These are phyloP conservation scores for Trichomonas gallinae DNA, from an alignment of 208 protist species.

Conservation along the genomic window DNA sequence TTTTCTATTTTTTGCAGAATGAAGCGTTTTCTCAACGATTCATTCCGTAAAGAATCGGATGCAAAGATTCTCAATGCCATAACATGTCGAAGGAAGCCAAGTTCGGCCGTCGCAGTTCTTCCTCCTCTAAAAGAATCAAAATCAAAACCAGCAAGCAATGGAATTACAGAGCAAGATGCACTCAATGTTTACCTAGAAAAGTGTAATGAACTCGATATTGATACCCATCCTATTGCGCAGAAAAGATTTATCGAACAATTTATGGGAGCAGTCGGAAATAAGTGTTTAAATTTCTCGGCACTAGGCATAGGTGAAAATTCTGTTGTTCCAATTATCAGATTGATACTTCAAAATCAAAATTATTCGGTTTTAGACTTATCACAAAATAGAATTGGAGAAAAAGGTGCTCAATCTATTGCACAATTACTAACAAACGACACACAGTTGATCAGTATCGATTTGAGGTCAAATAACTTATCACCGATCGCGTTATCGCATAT, in stretches of 20 bases:
- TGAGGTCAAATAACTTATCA: not conserved
- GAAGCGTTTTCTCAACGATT: not conserved
- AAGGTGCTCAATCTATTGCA: not conserved
- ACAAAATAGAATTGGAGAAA: not conserved
- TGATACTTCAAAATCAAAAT: not conserved
- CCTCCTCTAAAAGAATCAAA: not conserved
- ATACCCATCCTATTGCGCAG: not conserved
- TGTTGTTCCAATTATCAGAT: not conserved
- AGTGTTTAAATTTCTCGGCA: not conserved
- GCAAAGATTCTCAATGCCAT: not conserved
- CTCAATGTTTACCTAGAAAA: not conserved
- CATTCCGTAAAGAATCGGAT: not conserved
- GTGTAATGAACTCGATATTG: not conserved
- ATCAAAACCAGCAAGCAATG: not conserved
- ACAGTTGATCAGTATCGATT: not conserved
- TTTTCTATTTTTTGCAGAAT: not conserved
- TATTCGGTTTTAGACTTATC: not conserved
- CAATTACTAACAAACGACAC: not conserved
- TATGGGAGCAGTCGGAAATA: not conserved
- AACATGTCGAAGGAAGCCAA: not conserved
- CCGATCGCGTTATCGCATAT: not conserved
- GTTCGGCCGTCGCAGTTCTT: not conserved
- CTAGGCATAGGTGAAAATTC: not conserved
- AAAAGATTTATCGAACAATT: constrained; percentile 16
- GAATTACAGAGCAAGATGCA: not conserved